Evolutionary conservation across 1,139 yeast genomes (phyloP).

Genomic region (Taphrina communis): DNA sequence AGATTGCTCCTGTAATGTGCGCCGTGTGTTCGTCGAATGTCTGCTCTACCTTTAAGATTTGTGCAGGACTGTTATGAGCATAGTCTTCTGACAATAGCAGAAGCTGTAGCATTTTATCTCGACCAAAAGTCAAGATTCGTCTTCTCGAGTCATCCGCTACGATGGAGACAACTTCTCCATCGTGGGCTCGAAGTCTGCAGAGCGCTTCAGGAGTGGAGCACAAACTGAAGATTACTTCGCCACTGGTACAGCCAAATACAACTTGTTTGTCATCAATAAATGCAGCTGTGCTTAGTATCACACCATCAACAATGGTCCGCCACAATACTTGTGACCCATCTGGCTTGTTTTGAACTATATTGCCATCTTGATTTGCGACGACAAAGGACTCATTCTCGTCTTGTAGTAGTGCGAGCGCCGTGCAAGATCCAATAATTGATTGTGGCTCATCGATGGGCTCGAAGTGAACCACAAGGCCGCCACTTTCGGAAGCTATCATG

Average conservation of each 20-base stretch:
- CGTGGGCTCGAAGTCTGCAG: constrained; percentile 16
- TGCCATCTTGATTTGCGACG: neutral
- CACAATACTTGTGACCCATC: neutral
- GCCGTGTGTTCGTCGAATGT: constrained; percentile 37
- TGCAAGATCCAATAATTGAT: neutral
- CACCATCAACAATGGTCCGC: neutral
- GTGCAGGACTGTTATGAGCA: neutral
- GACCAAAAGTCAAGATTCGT: constrained; percentile 11
- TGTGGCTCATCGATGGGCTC: neutral
- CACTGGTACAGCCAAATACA: neutral
- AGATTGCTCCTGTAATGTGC: constrained; percentile 9
- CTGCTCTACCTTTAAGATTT: constrained; percentile 13
- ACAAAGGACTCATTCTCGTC: constrained; percentile 2
- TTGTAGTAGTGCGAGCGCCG: neutral
- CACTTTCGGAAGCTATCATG: neutral
- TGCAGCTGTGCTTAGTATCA: neutral
- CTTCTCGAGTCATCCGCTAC: neutral
- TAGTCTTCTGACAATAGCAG: neutral
- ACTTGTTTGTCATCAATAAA: neutral
- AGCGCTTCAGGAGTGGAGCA: neutral
- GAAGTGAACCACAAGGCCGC: constrained; percentile 1
- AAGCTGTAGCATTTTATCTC: constrained; percentile 28
- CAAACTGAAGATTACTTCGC: neutral
- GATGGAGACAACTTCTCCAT: constrained; percentile 17
- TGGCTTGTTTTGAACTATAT: neutral